A percentile compares a stretch with the other conserved stretches of the same genome.
phyloP scores from a whole-genome alignment of 768 basidiomycete species.

The Lactifluus volemus region DNA sequence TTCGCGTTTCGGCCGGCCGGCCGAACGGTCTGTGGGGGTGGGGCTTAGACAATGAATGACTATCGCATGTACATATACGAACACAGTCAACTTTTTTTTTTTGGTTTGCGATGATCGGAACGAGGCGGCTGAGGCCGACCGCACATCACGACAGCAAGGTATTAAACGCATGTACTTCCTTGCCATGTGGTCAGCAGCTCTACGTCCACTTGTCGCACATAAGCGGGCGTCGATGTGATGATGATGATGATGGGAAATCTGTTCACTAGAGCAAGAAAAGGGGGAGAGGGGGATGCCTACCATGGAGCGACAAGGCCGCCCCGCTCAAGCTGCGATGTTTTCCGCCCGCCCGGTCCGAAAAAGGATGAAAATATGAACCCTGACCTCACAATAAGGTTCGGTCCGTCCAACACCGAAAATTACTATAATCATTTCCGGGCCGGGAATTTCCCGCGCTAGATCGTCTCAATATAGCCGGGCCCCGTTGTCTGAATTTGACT shows the following conservation, averaged over 20 bases:
- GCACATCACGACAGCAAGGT: neutral
- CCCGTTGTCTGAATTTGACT: slow-evolving; percentile 7
- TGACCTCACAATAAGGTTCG: slow-evolving; percentile 14
- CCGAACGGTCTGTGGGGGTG: neutral
- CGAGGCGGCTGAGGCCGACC: neutral
- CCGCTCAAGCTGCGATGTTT: neutral
- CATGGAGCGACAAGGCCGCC: neutral
- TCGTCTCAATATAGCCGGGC: no score
- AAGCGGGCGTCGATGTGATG: neutral
- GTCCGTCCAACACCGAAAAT: neutral
- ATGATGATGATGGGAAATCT: neutral
- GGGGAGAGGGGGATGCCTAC: neutral
- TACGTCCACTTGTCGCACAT: neutral
- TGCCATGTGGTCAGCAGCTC: neutral
- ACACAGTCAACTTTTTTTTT: no score
- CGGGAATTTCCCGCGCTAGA: neutral
- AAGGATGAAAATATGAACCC: neutral
- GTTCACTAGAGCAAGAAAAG: neutral
- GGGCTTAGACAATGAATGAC: neutral
- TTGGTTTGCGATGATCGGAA: slow-evolving; percentile 10
- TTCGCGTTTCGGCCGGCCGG: neutral
- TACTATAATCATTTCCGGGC: neutral
- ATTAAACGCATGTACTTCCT: neutral
- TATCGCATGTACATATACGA: neutral
- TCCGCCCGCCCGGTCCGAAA: neutral